Base-by-base conservation (phyloP, 2,329 filamentous ascomycete species). In the Ophiostoma novo-ulmi region DNA sequence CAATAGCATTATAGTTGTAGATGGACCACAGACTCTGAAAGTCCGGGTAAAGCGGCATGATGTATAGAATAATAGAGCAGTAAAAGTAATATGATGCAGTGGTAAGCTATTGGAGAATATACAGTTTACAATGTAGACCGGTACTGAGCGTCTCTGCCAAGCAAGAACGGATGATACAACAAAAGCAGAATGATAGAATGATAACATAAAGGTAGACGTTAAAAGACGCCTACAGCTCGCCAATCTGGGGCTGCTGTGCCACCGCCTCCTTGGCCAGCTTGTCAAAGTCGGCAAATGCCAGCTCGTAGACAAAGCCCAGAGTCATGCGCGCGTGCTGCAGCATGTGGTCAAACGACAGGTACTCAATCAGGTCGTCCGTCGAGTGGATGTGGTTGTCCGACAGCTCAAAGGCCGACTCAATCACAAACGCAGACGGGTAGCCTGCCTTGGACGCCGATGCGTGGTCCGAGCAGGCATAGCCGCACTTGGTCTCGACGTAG, bases 301-400 rank as follows among this genome's bases (percentile, higher is more conserved):
- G 75, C 78, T 85, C 83, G 69, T 84, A 85, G 2, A 78, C 78
- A 72, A 83, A 84, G 0, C 81, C 82, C 22, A 82, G 76, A 6
- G 81, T 83, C 75, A 85, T 76, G 76, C 81, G 81, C 38, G 86
- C 87, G 76, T 90, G 88, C 79, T 90, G 85, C 14, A 88, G 79
- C 82, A 89, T 88, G 77, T 90, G 88, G 74, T 86, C 82, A 76
- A 89, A 89, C 76, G 83, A 88, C 71, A 94, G 80, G 74, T 87
- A 88, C 77, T 90, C 85, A 74, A 93, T 87, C 76, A 86, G 87
- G 77, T 94, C 91, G 72, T 89, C 85, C 0, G 88, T 89, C 0
- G 87, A 88, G 80, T 94, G 91, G 73, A 94, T 93, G 78, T 89
- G 87, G 75, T 88, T 87, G 79, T 91, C 89, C 70, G 81, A 84